phyloP scores from a whole-genome alignment of 192 early-diverging fungal species.

The Linnemannia hyalina region DNA sequence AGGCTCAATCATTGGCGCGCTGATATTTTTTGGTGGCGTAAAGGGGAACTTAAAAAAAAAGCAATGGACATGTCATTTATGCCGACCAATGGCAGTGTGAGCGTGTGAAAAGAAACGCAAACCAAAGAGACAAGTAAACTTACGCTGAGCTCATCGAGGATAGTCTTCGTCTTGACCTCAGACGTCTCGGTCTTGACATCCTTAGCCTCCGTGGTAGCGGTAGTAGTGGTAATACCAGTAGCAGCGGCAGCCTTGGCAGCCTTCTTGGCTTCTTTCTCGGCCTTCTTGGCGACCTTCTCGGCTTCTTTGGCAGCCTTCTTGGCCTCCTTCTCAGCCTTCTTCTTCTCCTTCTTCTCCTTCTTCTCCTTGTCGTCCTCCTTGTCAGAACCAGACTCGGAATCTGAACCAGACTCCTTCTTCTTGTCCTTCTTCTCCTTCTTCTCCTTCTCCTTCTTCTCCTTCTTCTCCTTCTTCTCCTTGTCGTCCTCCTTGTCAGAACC shows the following conservation, averaged over 20 bases:
- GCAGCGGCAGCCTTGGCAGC: conserved; percentile 1
- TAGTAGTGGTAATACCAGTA: neutral
- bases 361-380: conserved; percentile 14
- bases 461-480: conserved; percentile 6
- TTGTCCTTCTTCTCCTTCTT: neutral
- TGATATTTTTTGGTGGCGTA: conserved; percentile 23
- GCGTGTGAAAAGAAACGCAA: neutral
- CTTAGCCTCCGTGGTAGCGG: neutral
- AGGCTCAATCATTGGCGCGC: neutral
- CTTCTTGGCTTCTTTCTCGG: conserved; percentile 4
- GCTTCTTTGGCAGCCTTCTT: conserved; percentile 8
- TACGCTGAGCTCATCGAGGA: conserved; percentile 45
- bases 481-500: conserved; percentile 9
- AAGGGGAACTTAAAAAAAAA: neutral
- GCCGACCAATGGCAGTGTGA: neutral
- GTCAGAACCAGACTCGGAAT: neutral
- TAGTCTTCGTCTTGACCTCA: conserved; percentile 15
- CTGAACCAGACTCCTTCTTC: neutral
- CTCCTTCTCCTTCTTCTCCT: neutral
- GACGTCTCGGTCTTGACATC: neutral
- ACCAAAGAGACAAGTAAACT: neutral
- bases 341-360: conserved; percentile 16
- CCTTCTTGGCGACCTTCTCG: neutral
- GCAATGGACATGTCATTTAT: neutral
- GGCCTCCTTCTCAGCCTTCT: conserved; percentile 3